phyloP scores from a whole-genome alignment of 805 yeast genomes.

The Candida saitoana region DNA sequence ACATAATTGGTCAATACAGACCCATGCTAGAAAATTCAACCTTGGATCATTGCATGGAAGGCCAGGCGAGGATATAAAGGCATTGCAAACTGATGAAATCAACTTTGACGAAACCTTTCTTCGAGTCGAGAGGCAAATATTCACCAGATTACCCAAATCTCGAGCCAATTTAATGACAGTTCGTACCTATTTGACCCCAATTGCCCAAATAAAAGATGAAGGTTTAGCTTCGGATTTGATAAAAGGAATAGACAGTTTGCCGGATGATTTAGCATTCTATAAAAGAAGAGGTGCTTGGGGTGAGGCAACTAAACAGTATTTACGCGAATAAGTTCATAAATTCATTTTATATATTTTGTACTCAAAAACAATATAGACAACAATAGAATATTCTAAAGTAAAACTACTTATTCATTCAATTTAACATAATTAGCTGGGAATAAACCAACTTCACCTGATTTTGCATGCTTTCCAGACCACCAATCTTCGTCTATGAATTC shows the following conservation, averaged over 20 bases:
- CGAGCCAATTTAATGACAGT: constrained; percentile 35
- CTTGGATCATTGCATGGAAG: constrained; percentile 30
- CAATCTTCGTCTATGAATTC: constrained; percentile 92
- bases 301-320: constrained; percentile 30
- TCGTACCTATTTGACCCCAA: constrained; percentile 34
- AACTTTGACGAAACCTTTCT: constrained; percentile 34
- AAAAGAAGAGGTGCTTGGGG: constrained; percentile 38
- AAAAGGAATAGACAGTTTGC: constrained; percentile 33
- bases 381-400: no score
- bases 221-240: constrained; percentile 28
- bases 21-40: constrained; percentile 40
- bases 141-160: constrained; percentile 33
- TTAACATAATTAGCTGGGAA: constrained; percentile 89
- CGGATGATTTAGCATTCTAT: constrained; percentile 36
- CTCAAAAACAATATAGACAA: not conserved
- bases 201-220: constrained; percentile 24
- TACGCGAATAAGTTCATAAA: constrained; percentile 11
- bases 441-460: constrained; percentile 70
- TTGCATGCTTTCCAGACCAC: constrained; percentile 83
- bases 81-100: constrained; percentile 23
- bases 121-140: constrained; percentile 34
- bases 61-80: constrained; percentile 22
- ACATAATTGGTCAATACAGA: constrained; percentile 68
- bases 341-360: not conserved
- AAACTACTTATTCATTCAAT: constrained; percentile 13